phyloP scores from a whole-genome alignment of 352 stramenopile genomes.

The Phytopythium litorale region DNA sequence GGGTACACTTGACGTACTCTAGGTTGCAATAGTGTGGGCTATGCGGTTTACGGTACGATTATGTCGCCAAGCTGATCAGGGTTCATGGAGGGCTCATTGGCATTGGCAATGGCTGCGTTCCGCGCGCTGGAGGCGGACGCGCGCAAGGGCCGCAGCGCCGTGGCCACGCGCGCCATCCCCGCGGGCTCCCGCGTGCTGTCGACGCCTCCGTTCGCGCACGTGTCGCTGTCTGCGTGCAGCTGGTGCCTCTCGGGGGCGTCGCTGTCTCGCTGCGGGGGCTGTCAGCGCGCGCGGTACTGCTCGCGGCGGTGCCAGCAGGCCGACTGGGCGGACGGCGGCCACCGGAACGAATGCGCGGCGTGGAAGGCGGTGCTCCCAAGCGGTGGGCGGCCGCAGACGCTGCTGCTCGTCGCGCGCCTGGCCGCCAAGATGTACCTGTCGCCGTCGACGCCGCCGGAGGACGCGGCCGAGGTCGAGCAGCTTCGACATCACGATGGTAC shows the following conservation, averaged over 20 bases:
- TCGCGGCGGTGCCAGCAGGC: conserved; percentile 55
- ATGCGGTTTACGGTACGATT: no score
- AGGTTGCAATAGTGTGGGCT: no score
- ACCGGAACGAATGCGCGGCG: conserved; percentile 46
- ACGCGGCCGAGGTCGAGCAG: conserved; percentile 21
- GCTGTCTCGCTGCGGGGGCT: conserved; percentile 45
- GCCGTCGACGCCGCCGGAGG: neutral
- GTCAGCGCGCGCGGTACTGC: conserved; percentile 59
- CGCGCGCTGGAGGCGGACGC: conserved; percentile 17
- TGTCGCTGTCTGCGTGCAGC: conserved; percentile 40
- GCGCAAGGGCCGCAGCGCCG: conserved; percentile 40
- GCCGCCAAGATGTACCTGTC: conserved; percentile 28
- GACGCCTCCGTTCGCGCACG: conserved; percentile 19
- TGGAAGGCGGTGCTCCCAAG: conserved; percentile 32
- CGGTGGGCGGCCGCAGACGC: conserved; percentile 24
- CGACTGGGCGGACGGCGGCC: conserved; percentile 41
- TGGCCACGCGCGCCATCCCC: conserved; percentile 26
- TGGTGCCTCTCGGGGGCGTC: conserved; percentile 35
- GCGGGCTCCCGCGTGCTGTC: conserved; percentile 31
- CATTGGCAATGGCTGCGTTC: neutral
- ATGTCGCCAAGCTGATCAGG: no score
- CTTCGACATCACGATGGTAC: conserved; percentile 41
- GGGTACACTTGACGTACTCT: no score
- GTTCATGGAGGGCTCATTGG: no score
- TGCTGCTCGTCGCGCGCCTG: conserved; percentile 54